Evolutionary conservation across 441 rosid species (phyloP).

Genomic region (Populus tomentosa): DNA sequence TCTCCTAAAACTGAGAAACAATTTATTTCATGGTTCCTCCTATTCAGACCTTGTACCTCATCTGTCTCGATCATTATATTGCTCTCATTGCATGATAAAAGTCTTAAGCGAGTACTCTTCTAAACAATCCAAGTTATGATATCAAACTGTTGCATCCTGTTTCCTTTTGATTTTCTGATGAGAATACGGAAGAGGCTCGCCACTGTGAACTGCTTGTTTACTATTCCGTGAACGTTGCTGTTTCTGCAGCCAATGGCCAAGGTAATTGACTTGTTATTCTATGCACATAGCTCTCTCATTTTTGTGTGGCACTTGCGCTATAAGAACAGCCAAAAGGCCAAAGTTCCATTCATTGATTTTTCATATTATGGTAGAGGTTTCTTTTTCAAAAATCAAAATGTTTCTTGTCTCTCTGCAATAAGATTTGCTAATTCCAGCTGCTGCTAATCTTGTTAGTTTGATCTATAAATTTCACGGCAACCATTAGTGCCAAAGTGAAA

Average conservation of each 20-base stretch:
- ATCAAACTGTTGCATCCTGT: not conserved
- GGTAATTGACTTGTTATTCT: conserved; percentile 1
- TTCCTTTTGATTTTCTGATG: not conserved
- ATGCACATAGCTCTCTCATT: not conserved
- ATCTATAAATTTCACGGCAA: too few species aligned
- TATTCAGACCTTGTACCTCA: not conserved
- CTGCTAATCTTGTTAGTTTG: too few species aligned
- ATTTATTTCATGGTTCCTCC: not conserved
- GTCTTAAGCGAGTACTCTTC: not conserved
- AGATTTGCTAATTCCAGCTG: too few species aligned
- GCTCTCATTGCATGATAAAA: not conserved
- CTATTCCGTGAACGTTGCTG: not conserved
- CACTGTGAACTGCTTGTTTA: not conserved
- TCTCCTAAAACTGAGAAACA: not conserved
- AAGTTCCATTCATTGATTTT: not conserved
- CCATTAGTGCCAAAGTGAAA: too few species aligned
- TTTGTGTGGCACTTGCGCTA: not conserved
- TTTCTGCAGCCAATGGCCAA: not conserved
- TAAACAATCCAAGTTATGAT: not conserved
- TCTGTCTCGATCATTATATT: not conserved
- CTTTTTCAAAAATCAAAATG: too few species aligned
- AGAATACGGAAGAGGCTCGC: conserved; percentile 3
- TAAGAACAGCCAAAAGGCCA: not conserved
- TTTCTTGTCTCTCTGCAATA: too few species aligned
- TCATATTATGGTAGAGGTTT: too few species aligned